phyloP scores from a whole-genome alignment of 495 filamentous ascomycete species.

The Copromyces sp. region DNA sequence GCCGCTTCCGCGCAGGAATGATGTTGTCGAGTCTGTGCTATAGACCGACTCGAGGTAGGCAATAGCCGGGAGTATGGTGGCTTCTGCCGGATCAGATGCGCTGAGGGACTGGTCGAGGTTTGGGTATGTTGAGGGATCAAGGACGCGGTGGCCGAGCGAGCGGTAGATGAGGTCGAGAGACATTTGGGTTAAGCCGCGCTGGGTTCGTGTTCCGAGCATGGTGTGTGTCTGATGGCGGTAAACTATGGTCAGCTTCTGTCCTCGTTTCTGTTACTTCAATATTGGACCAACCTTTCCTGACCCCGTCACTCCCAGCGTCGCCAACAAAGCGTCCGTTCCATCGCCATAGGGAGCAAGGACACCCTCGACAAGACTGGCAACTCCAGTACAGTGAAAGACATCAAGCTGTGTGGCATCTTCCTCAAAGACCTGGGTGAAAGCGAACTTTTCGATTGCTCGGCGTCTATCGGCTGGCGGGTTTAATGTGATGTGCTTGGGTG shows the following conservation, averaged over 20 bases:
- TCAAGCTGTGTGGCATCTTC: conserved; percentile 76
- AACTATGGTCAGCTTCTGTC: conserved; percentile 12
- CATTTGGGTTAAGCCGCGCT: conserved; percentile 86
- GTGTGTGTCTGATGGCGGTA: conserved; percentile 67
- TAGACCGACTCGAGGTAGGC: conserved; percentile 75
- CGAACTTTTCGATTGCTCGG: conserved; percentile 84
- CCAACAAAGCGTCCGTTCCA: conserved; percentile 79
- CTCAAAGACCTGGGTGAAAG: conserved; percentile 88
- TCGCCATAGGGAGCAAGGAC: conserved; percentile 61
- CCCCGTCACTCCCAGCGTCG: conserved; percentile 89
- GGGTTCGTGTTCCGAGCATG: conserved; percentile 79
- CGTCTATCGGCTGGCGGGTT: conserved; percentile 77
- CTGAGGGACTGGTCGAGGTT: conserved; percentile 59
- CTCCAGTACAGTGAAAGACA: conserved; percentile 72
- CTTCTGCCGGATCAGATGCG: conserved; percentile 73
- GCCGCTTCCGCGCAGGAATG: conserved; percentile 30
- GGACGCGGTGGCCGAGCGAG: conserved; percentile 57
- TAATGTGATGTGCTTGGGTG: conserved; percentile 75
- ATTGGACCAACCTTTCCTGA: conserved; percentile 73
- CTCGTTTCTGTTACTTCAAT: neutral
- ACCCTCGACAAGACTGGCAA: conserved; percentile 65
- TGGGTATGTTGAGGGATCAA: conserved; percentile 49
- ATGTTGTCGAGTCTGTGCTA: conserved; percentile 42
- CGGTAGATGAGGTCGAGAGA: conserved; percentile 82
- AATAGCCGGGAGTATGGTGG: conserved; percentile 64